Percentiles rank a stretch among this genome's conserved stretches.
Conservation (phyloP, 1,284 basidiomycete genomes). For the Hemileia vastatrix region DNA sequence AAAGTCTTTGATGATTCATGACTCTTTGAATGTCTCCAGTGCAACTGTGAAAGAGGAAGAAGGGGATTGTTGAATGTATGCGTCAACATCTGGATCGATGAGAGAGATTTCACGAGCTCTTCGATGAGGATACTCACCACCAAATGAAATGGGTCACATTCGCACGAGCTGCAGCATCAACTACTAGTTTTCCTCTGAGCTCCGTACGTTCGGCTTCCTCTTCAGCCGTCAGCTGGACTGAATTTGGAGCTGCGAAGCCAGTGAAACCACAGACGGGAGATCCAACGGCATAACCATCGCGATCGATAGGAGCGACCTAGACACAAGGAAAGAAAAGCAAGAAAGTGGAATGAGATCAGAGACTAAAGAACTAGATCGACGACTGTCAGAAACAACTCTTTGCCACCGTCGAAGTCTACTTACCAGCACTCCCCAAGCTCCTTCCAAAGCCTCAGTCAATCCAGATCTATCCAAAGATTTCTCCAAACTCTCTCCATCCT, state of each 20-base stretch:
- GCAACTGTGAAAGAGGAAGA: background rate
- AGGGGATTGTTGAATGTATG: too few relatives aligned
- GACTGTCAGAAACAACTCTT: background rate
- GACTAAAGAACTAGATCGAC: too few relatives aligned
- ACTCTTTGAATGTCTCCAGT: background rate
- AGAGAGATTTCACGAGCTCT: too few relatives aligned
- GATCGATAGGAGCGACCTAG: background rate
- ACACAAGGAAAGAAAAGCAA: background rate
- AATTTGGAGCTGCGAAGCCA: background rate
- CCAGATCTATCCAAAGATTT: background rate
- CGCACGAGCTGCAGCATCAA: background rate
- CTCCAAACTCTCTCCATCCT: background rate
- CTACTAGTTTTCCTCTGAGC: conserved; percentile 9
- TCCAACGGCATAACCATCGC: background rate
- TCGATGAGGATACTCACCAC: too few relatives aligned
- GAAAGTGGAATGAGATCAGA: background rate
- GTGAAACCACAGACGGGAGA: background rate
- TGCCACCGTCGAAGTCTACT: background rate
- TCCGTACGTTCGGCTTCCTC: conserved; percentile 37
- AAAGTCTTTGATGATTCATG: background rate
- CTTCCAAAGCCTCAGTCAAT: background rate
- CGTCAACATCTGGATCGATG: too few relatives aligned
- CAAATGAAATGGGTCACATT: background rate
- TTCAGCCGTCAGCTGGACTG: conserved; percentile 28
- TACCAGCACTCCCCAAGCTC: background rate